Base-by-base conservation (phyloP, 352 stramenopile species). In the Globisporangium spiculum region DNA sequence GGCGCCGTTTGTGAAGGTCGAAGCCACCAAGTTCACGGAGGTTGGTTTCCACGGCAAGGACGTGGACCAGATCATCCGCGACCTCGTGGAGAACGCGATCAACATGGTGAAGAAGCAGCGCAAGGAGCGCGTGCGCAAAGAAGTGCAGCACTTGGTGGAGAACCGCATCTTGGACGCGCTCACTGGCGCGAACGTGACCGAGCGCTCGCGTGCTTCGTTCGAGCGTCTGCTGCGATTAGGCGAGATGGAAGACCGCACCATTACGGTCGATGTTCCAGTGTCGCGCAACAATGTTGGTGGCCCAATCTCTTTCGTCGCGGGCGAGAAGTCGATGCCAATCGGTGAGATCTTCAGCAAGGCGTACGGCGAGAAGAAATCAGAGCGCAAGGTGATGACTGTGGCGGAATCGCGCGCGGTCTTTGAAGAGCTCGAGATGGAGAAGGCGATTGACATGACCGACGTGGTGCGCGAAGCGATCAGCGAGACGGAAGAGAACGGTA, bases 21-120 rank as follows among this genome's bases (percentile, higher is more conserved):
- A 99, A 76, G 98, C 98, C 8, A 99, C 98, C 41, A 99, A 99
- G 84, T 99, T 99, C 78, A 99, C 98, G 1, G 98, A 99, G 84
- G 97, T 99, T 52, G 98, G 98, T 26, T 99, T 99, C 75, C 97
- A 99, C 78, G 97, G 98, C 56, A 84, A 97, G n/a, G 98, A 99
- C 79, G 97, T 99, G 16, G 98, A 99, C 84, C 89, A 98, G 75
- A 99, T 99, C 79, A 99, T 99, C 72, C 93, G 96, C 57, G 98
- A 99, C 72, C 91, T 99, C 32, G 96, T 99, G 62, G 97, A 99
- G 77, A 97, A 98, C 58, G 91, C 91, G 44, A 98, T 99, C 72
- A 94, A 94, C 66, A 89, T 99, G 78, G 97, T 97, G 9, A 98
- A 98, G 81, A 98, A 99, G 74, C 72, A 90, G 65, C 84, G 95